Conservation (phyloP, 1,284 basidiomycete genomes). For the Lignosus rhinocerotis region DNA sequence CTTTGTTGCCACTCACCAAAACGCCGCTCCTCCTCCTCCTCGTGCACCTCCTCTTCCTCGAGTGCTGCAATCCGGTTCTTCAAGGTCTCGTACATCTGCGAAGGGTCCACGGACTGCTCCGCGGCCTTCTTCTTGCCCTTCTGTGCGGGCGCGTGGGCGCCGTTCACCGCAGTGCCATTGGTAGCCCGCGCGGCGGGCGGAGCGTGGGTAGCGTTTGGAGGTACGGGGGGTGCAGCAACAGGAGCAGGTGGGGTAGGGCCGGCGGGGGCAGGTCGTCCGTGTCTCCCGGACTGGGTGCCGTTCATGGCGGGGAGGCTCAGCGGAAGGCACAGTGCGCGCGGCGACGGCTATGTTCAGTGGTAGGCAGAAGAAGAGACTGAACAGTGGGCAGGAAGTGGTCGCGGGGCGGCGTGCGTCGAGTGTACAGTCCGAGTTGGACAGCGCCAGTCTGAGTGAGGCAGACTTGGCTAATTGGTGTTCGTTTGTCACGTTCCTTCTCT, state of each 20-base stretch:
- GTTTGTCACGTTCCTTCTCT: constrained; percentile 18
- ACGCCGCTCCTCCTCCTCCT: constrained; percentile 78
- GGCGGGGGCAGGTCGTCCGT: constrained; percentile 44
- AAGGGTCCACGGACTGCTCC: constrained; percentile 71
- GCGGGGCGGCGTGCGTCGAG: constrained; percentile 1
- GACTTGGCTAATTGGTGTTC: constrained; percentile 5
- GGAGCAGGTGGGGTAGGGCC: constrained; percentile 64
- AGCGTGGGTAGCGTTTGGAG: constrained; percentile 32
- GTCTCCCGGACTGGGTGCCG: constrained; percentile 37
- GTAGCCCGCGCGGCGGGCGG: constrained; percentile 29
- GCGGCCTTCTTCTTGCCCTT: constrained; percentile 68
- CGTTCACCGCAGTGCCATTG: constrained; percentile 34
- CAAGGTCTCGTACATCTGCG: constrained; percentile 81
- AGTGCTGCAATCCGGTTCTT: constrained; percentile 82
- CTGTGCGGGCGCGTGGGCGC: constrained; percentile 30
- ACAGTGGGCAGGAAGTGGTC: constrained; percentile 9
- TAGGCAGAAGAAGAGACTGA: constrained; percentile 11
- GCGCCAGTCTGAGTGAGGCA: constrained; percentile 2
- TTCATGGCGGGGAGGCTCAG: constrained; percentile 37
- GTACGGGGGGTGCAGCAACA: constrained; percentile 47
- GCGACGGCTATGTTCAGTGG: background rate
- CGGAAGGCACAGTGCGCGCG: constrained; percentile 6
- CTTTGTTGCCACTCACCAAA: constrained; percentile 53
- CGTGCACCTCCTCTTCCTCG: constrained; percentile 80
- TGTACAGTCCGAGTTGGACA: background rate